A percentile compares a stretch with the other conserved stretches of the same genome.
These are phyloP conservation scores for Testicularia cyperi DNA, from an alignment of 1,284 basidiomycete genomes.

Conservation along the genomic window DNA sequence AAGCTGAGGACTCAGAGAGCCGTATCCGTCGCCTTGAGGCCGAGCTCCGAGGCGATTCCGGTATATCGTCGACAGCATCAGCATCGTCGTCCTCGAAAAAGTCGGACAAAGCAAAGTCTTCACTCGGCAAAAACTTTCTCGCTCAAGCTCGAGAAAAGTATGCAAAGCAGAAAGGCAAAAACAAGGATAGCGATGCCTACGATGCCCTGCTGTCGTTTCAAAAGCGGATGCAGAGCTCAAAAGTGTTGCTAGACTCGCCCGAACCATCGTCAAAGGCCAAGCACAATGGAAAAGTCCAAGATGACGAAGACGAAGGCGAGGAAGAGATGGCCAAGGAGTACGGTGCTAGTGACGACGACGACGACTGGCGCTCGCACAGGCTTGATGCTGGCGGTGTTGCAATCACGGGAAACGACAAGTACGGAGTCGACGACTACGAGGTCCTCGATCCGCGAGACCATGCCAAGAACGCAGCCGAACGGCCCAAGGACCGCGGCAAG, in stretches of 20 bases:
- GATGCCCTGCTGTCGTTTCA: conserved; percentile 25
- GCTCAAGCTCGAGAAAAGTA: conserved; percentile 10
- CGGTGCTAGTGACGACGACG: conserved; percentile 48
- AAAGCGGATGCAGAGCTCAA: conserved; percentile 2
- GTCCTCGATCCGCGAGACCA: conserved; percentile 40
- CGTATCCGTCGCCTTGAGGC: not conserved
- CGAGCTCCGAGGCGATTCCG: too few species aligned
- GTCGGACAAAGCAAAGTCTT: too few species aligned
- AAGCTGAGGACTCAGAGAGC: not conserved
- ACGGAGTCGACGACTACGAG: conserved; percentile 41
- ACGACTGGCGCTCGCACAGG: conserved; percentile 17
- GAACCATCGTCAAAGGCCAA: not conserved
- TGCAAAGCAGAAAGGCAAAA: not conserved
- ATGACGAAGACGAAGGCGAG: conserved; percentile 8
- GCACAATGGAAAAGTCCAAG: not conserved
- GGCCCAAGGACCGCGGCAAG: conserved; percentile 11
- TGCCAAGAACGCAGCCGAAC: not conserved
- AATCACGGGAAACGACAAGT: conserved; percentile 3
- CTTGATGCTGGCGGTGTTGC: conserved; percentile 41
- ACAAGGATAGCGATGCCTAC: conserved; percentile 9
- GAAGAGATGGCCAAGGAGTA: conserved; percentile 43
- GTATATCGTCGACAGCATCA: too few species aligned
- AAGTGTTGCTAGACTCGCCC: too few species aligned
- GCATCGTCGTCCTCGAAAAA: too few species aligned
- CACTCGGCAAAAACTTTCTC: conserved; percentile 5